Conservation (phyloP, 2,329 filamentous ascomycete species). For the Stromatinia cepivora region DNA sequence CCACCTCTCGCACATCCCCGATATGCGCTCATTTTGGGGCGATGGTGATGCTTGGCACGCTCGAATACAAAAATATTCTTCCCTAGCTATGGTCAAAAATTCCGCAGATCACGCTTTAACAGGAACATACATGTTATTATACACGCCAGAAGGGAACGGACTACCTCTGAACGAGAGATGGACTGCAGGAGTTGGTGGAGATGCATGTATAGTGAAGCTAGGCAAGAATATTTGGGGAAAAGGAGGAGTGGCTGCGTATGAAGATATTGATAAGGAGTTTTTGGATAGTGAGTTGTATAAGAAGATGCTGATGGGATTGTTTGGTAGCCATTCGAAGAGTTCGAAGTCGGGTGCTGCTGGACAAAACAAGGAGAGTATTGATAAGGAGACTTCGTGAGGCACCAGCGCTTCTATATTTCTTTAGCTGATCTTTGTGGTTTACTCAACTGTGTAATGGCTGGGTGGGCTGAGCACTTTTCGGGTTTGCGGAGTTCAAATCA, state of each 20-base stretch:
- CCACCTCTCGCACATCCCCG: slow-evolving; percentile 20
- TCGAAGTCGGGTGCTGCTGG: neutral
- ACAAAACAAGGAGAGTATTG: neutral
- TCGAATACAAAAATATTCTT: slow-evolving; percentile 17
- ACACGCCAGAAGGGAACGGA: slow-evolving; percentile 17
- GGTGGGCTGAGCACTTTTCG: neutral
- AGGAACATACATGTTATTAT: slow-evolving; percentile 22
- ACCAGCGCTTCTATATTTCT: neutral
- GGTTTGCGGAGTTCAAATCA: neutral
- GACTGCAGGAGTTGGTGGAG: slow-evolving; percentile 19
- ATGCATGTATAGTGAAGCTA: slow-evolving; percentile 23
- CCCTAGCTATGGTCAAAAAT: neutral
- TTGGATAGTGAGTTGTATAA: slow-evolving; percentile 16
- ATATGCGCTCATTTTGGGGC: slow-evolving; percentile 24
- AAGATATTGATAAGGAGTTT: slow-evolving; percentile 21
- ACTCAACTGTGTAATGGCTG: no score
- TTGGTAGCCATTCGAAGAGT: neutral
- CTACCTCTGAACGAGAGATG: slow-evolving; percentile 18
- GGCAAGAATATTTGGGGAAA: slow-evolving; percentile 20
- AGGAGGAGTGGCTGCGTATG: slow-evolving; percentile 17
- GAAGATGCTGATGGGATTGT: slow-evolving; percentile 20
- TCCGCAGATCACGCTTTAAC: slow-evolving; percentile 13
- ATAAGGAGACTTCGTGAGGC: neutral
- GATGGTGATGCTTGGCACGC: slow-evolving; percentile 21
- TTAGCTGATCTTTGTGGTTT: neutral